Conservation (phyloP, 139 green algal genomes). For the Edaphochlamys debaryana region DNA sequence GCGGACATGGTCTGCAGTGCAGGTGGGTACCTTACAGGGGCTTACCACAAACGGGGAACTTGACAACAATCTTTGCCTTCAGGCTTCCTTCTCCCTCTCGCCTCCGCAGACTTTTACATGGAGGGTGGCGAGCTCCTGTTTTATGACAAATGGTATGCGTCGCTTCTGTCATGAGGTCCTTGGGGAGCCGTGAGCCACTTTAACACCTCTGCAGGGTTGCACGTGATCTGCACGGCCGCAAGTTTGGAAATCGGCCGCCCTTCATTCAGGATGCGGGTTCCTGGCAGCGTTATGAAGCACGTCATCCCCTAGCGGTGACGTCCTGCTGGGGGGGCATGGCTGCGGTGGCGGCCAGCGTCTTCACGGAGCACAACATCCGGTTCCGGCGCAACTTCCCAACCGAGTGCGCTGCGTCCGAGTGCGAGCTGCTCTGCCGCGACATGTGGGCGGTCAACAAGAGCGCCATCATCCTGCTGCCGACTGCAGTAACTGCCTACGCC, state of each 20-base stretch:
- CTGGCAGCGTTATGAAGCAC: constrained; percentile 19
- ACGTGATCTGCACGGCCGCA: constrained; percentile 39
- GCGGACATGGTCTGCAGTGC: constrained; percentile 58
- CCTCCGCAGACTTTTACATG: too few species aligned
- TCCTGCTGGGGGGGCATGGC: constrained; percentile 66
- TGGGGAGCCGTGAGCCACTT: too few species aligned
- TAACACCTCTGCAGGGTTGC: too few species aligned
- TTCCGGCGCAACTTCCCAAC: constrained; percentile 21
- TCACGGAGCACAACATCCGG: constrained; percentile 26
- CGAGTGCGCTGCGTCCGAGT: constrained; percentile 61
- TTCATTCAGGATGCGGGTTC: not conserved
- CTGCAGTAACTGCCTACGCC: constrained; percentile 39
- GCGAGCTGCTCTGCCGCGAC: constrained; percentile 59
- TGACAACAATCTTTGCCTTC: too few species aligned
- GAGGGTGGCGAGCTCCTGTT: too few species aligned
- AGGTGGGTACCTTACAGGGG: too few species aligned
- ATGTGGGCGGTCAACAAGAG: constrained; percentile 29
- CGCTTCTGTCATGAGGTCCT: too few species aligned
- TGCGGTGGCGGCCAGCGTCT: constrained; percentile 42
- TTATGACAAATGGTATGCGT: too few species aligned
- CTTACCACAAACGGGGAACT: too few species aligned
- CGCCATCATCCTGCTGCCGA: constrained; percentile 55
- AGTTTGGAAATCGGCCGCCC: constrained; percentile 23
- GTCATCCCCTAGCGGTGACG: constrained; percentile 47
- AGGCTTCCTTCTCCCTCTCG: too few species aligned